Base-by-base conservation (phyloP, 2,329 filamentous ascomycete species). In the Keithomyces neogunnii region DNA sequence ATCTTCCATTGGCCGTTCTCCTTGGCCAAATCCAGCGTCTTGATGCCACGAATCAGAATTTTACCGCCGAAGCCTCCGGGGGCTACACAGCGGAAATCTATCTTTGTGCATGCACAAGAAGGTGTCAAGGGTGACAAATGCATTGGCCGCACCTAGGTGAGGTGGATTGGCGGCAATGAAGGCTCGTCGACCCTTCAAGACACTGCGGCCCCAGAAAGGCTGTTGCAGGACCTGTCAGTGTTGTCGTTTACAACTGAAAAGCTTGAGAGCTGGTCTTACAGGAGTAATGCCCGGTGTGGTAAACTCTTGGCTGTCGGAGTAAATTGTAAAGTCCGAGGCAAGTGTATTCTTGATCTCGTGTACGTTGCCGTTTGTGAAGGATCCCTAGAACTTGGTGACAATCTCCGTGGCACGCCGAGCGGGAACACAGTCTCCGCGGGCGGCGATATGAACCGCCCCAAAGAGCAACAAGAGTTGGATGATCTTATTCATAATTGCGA, bases 261-360 rank as follows among this genome's bases (percentile, higher is more conserved):
- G 33, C 33, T 7, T 26, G 6, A n/a, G 40, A n/a, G n/a, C n/a
- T 6, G n/a, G 19, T 19, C n/a, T n/a, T 47, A 47, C 45, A 32
- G 45, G 45, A 38, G 45, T 33, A 19, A 38, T 38, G 2, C 45
- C 45, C 19, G 45, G 45, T 8, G 45, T 47, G n/a, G 45, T 47
- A 31, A 47, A 47, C 45, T 47, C 45, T 35, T 47, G 45, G 19
- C 45, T 47, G 19, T 47, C 45, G 9, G 45, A 47, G 26, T 47
- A 47, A 30, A 47, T 35, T 9, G 45, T 47, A 30, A 47, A 47
- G 30, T 47, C 45, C 5, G 45, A 47, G 6, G 45, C 35, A 28
- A 47, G 6, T 10, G 45, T 47, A 28, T 47, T 30, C n/a, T 47
- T 47, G 45, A 47, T 35, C 4, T 7, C 29, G 7, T 47, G 6